Evolutionary conservation across 2,329 filamentous ascomycete genomes (phyloP), one percentile per base, ranked within the genome.

Genomic region (Metarhizium sp.): DNA sequence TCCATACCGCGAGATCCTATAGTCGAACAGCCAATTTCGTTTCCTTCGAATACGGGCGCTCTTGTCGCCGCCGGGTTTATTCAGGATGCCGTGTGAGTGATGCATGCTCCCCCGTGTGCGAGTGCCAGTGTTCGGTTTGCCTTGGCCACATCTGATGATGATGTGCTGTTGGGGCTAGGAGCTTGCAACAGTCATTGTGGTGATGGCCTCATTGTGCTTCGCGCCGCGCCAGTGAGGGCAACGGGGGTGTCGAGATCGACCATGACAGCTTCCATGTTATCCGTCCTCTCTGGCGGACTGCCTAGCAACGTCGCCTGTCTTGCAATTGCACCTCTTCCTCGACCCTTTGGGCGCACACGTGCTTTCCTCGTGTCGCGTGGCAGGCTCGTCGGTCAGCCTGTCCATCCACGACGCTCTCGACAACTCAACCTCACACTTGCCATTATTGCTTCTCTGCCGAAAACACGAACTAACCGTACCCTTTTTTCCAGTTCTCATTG

Each of bases 31-130:
- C 25, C 32, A 42, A 18, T 51, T 43, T 51, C 51, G 42, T n/a
- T 48, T 53, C 25, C n/a, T 25, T 42, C 53, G 42, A 55, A 55
- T 52, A 58, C 59, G 52, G 64, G 61, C 59, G 60, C 59, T 55
- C 55, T 55, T 57, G 58, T 60, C 61, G 62, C 60, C 60, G 57
- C 56, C 58, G 62, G 58, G 45, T 57, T 52, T 63, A 59, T 61
- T 62, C 67, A 63, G 69, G 63, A 71, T 71, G 69, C 69, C 69
- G 59, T 71, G 69, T 71, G 64, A 71, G 69, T 71, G 46, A 51
- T 18, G 16, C n/a, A 25, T 13, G 4, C 13, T 30, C 25, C 45
- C 16, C 13, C 13, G 45, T 48, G 20, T 48, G 25, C n/a, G 45
- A 30, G 42, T 48, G 25, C 20, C 20, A 1, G 20, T 14, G 32